Conservation (phyloP, 345 rosid genomes). For the Balakata baccata region DNA sequence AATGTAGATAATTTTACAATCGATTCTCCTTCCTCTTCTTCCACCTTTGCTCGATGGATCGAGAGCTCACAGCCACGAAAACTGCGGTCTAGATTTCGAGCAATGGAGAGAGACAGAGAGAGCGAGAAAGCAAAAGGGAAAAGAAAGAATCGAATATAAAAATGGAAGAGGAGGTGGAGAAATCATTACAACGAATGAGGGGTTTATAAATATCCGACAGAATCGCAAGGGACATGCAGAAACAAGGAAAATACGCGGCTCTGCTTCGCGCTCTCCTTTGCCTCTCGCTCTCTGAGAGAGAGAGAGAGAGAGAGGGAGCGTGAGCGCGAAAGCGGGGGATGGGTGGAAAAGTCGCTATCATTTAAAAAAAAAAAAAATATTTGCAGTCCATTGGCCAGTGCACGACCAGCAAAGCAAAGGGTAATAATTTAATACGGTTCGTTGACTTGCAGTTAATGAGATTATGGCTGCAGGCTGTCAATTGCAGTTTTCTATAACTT, state of each 20-base stretch:
- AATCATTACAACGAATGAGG: neutral
- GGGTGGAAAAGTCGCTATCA: no score
- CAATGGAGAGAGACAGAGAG: neutral
- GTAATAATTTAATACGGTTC: no score
- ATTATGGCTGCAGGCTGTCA: no score
- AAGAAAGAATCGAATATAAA: neutral
- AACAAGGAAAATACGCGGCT: neutral
- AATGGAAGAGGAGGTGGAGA: neutral
- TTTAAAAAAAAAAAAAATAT: no score
- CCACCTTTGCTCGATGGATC: neutral
- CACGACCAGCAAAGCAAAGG: no score
- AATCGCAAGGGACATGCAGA: neutral
- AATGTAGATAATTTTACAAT: neutral
- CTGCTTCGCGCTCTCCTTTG: neutral
- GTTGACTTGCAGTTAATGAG: no score
- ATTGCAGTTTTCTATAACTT: no score
- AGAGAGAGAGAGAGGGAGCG: neutral
- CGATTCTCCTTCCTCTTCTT: neutral
- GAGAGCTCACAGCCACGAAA: neutral
- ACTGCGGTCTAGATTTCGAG: conserved; percentile 8
- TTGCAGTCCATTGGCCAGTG: no score
- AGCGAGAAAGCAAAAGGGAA: neutral
- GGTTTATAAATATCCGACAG: conserved; percentile 16
- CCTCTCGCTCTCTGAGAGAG: neutral
- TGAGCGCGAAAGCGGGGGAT: no score